Conservation (phyloP, 192 early-diverging fungal species). For the Umbelopsis sp. region DNA sequence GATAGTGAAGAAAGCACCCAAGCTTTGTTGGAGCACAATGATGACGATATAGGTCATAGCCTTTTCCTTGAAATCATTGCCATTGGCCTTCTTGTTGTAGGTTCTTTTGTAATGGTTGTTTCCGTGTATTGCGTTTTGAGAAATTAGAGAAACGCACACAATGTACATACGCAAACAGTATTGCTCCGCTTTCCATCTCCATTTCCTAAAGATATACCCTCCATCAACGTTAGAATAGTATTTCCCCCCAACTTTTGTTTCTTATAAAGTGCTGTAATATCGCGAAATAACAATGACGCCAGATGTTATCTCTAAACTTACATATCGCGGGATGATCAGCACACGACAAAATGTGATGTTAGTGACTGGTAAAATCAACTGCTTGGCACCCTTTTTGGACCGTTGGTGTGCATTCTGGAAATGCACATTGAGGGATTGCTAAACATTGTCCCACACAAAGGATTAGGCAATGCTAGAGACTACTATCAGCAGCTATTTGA, state of each 20-base stretch:
- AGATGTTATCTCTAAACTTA: neutral
- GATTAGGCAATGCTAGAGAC: neutral
- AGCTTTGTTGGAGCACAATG: slow-evolving; percentile 15
- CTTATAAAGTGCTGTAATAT: too few species aligned
- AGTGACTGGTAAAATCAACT: too few species aligned
- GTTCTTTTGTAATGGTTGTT: slow-evolving; percentile 1
- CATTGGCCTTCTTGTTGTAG: slow-evolving; percentile 7
- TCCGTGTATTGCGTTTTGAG: neutral
- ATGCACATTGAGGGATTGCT: neutral
- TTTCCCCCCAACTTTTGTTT: too few species aligned
- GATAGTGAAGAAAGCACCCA: slow-evolving; percentile 10
- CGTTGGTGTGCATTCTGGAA: neutral
- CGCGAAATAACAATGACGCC: neutral
- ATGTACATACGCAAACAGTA: neutral
- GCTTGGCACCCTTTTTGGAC: too few species aligned
- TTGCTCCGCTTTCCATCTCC: too few species aligned
- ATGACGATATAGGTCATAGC: neutral
- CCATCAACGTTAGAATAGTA: too few species aligned
- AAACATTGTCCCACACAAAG: neutral
- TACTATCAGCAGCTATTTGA: slow-evolving; percentile 21
- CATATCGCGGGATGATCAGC: too few species aligned
- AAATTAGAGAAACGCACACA: neutral
- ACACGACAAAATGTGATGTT: too few species aligned
- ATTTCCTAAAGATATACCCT: too few species aligned
- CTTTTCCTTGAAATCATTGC: neutral